phyloP scores from a whole-genome alignment of 139 green algal species.

The Chlorokybus atmophyticus region DNA sequence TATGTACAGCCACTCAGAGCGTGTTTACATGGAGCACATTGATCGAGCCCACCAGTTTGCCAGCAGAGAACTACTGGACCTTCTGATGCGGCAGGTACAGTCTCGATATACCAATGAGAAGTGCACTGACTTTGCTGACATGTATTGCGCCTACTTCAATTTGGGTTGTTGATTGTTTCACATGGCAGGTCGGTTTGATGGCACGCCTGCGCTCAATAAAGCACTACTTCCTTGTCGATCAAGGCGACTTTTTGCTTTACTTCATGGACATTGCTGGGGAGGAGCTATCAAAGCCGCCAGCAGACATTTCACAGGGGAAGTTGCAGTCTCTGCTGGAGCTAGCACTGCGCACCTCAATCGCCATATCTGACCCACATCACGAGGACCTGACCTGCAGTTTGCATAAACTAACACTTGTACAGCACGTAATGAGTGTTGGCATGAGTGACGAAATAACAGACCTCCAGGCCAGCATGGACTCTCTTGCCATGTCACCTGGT shows the following conservation, averaged over 20 bases:
- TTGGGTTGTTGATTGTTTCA: slow-evolving; percentile 51
- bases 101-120: slow-evolving; percentile 2
- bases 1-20: slow-evolving; percentile 1
- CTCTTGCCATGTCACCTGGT: too few relatives aligned
- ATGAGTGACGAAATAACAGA: too few relatives aligned
- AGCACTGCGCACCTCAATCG: slow-evolving; percentile 39
- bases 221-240: slow-evolving; percentile 80
- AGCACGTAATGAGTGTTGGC: too few relatives aligned
- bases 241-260: slow-evolving; percentile 67
- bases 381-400: slow-evolving; percentile 50
- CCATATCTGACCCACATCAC: slow-evolving; percentile 39
- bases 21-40: slow-evolving; percentile 20
- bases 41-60: slow-evolving; percentile 28
- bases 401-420: too few relatives aligned
- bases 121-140: slow-evolving; percentile 1
- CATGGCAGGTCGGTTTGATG: slow-evolving; percentile 40
- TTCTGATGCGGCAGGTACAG: neutral
- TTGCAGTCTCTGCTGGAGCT: slow-evolving; percentile 71
- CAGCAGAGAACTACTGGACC: slow-evolving; percentile 1
- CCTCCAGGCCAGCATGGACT: too few relatives aligned
- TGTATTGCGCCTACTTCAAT: slow-evolving; percentile 27
- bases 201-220: slow-evolving; percentile 58
- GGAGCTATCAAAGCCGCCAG: slow-evolving; percentile 47
- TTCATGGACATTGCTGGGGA: slow-evolving; percentile 61
- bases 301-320: slow-evolving; percentile 43